Conservation (phyloP, 2,329 filamentous ascomycete genomes). For the Ustulina deusta region DNA sequence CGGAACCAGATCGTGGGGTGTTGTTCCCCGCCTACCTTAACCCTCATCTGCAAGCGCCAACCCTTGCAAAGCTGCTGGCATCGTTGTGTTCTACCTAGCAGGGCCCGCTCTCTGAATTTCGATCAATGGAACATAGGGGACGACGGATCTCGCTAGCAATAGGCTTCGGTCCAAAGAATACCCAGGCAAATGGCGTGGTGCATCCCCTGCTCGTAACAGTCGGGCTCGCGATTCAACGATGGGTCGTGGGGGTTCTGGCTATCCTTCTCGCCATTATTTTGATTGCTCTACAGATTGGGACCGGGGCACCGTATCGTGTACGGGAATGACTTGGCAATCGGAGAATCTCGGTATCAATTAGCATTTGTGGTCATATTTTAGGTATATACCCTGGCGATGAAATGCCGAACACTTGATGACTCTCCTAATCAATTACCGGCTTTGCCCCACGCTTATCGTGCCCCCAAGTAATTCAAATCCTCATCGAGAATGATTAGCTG, state of each 20-base stretch:
- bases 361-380: conserved; percentile 32
- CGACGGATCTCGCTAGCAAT: conserved; percentile 24
- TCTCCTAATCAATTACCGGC: conserved; percentile 3
- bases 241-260: conserved; percentile 28
- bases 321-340: conserved; percentile 26
- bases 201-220: conserved; percentile 15
- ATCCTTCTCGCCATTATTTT: conserved; percentile 15
- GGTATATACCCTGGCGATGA: conserved; percentile 17
- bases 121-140: conserved; percentile 9
- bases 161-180: conserved; percentile 27
- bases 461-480: conserved; percentile 13
- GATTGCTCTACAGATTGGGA: conserved; percentile 10
- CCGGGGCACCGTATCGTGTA: not conserved
- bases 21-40: conserved; percentile 28
- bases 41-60: conserved; percentile 14
- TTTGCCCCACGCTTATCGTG: conserved; percentile 2
- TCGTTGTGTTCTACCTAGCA: conserved; percentile 9
- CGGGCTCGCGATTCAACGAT: conserved; percentile 14
- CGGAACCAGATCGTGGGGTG: conserved; percentile 30
- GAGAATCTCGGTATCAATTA: conserved; percentile 27
- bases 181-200: conserved; percentile 24
- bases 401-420: conserved; percentile 18
- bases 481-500: conserved; percentile 1
- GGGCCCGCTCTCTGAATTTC: conserved; percentile 24
- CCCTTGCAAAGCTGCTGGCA: conserved; percentile 17